These are phyloP conservation scores for Penicillium verhagenii DNA, from an alignment of 495 filamentous ascomycete species.

Conservation along the genomic window DNA sequence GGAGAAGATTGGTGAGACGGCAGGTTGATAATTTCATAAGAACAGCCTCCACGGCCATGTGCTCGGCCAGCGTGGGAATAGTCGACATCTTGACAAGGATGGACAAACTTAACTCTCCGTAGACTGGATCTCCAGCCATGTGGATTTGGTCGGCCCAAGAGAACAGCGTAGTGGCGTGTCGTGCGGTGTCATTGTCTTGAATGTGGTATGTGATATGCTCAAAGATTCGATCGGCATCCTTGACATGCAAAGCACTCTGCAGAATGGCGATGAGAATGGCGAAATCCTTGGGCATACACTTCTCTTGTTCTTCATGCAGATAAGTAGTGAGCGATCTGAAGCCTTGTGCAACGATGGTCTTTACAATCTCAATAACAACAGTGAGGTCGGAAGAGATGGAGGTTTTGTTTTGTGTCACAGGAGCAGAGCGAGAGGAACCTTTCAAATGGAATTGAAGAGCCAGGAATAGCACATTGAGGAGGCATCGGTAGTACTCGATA, in stretches of 20 bases:
- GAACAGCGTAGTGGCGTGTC: constrained; percentile 82
- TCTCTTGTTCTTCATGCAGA: constrained; percentile 63
- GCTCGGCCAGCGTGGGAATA: constrained; percentile 80
- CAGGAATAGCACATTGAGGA: constrained; percentile 84
- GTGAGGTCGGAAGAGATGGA: constrained; percentile 43
- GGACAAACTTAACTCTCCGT: constrained; percentile 82
- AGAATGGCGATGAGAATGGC: constrained; percentile 86
- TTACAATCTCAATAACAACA: constrained; percentile 69
- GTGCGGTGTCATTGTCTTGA: constrained; percentile 59
- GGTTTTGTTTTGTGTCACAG: constrained; percentile 38
- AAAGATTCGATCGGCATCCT: constrained; percentile 43
- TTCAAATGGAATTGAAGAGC: constrained; percentile 63
- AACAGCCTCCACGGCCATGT: constrained; percentile 80
- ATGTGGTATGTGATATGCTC: constrained; percentile 68
- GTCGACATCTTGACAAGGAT: constrained; percentile 86
- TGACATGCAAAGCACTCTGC: constrained; percentile 72
- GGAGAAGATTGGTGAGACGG: constrained; percentile 67
- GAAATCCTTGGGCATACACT: constrained; percentile 65
- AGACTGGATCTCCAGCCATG: constrained; percentile 80
- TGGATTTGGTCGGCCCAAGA: constrained; percentile 85
- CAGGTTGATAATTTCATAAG: constrained; percentile 76
- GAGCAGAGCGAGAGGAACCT: constrained; percentile 19
- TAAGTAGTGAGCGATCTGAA: constrained; percentile 74
- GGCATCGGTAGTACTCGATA: constrained; percentile 72
- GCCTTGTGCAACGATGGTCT: constrained; percentile 73